Conservation (phyloP, 1,284 basidiomycete genomes). For the Tylopilus sp. region DNA sequence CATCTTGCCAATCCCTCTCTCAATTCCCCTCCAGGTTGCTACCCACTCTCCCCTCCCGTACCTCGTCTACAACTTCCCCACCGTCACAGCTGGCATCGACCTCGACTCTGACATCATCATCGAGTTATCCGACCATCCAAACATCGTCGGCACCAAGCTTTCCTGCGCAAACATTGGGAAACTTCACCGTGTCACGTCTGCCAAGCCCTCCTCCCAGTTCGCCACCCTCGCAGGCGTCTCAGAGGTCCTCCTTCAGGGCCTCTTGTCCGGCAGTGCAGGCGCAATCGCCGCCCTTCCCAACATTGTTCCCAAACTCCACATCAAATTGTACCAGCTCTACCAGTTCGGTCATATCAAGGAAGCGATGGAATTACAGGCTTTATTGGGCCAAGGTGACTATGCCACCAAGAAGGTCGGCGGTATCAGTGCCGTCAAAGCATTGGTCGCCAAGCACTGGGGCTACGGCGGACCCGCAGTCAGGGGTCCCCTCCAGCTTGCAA, state of each 20-base stretch:
- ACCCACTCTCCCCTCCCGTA: conserved; percentile 86
- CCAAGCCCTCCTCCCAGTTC: conserved; percentile 63
- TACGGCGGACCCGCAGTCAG: conserved; percentile 72
- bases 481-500: conserved; percentile 65
- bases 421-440: conserved; percentile 76
- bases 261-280: conserved; percentile 76
- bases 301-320: conserved; percentile 80
- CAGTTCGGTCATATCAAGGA: conserved; percentile 70
- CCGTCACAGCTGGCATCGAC: conserved; percentile 86
- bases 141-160: conserved; percentile 91
- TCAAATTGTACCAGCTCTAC: conserved; percentile 68
- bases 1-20: conserved; percentile 12
- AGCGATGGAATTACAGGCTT: conserved; percentile 76
- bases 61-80: conserved; percentile 94
- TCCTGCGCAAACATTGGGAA: conserved; percentile 91
- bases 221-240: conserved; percentile 74
- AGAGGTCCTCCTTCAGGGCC: conserved; percentile 75
- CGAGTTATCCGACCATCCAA: conserved; percentile 81
- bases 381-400: conserved; percentile 81
- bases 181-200: conserved; percentile 77
- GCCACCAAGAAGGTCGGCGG: conserved; percentile 78
- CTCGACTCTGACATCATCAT: conserved; percentile 87
- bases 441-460: conserved; percentile 75
- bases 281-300: conserved; percentile 84
- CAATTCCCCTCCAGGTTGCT: conserved; percentile 71